Conservation (phyloP, 495 filamentous ascomycete genomes). For the Aspergillus taichungensis region DNA sequence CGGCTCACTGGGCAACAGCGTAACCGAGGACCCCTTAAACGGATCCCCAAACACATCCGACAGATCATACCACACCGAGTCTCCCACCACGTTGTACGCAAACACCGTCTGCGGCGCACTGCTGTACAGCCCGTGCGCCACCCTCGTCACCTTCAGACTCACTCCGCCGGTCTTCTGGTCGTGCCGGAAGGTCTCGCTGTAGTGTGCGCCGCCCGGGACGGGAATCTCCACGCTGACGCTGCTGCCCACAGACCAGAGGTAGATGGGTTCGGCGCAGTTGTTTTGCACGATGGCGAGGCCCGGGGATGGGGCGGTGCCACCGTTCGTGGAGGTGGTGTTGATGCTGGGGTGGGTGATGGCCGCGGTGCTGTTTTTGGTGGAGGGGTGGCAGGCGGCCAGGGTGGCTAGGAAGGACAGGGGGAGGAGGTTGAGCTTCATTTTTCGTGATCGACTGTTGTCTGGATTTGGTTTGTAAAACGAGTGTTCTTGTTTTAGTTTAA, state of each 20-base stretch:
- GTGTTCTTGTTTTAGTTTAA: no score
- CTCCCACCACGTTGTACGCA: slow-evolving; percentile 42
- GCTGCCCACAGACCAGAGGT: slow-evolving; percentile 48
- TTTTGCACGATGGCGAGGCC: slow-evolving; percentile 45
- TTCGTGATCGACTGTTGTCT: no score
- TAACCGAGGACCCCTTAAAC: slow-evolving; percentile 38
- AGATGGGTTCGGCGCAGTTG: slow-evolving; percentile 36
- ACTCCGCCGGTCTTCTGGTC: slow-evolving; percentile 43
- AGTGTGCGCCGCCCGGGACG: slow-evolving; percentile 13
- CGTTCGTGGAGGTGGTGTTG: slow-evolving; percentile 3
- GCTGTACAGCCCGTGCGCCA: slow-evolving; percentile 38
- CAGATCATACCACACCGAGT: slow-evolving; percentile 48
- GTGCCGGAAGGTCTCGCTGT: slow-evolving; percentile 35
- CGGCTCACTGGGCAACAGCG: slow-evolving; percentile 29
- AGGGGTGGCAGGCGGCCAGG: slow-evolving; percentile 7
- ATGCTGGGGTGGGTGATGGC: not conserved
- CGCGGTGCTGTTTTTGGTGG: slow-evolving; percentile 4
- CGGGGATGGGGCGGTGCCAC: slow-evolving; percentile 11
- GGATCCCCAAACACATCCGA: slow-evolving; percentile 49
- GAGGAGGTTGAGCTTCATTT: not conserved
- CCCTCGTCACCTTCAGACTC: slow-evolving; percentile 45
- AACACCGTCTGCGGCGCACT: slow-evolving; percentile 44
- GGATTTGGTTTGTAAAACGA: no score
- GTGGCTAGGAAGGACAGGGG: slow-evolving; percentile 3
- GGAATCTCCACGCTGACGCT: slow-evolving; percentile 22